Evolutionary conservation across 2,329 filamentous ascomycete species (phyloP).

Genomic region (Colletotrichum chlorophyti): DNA sequence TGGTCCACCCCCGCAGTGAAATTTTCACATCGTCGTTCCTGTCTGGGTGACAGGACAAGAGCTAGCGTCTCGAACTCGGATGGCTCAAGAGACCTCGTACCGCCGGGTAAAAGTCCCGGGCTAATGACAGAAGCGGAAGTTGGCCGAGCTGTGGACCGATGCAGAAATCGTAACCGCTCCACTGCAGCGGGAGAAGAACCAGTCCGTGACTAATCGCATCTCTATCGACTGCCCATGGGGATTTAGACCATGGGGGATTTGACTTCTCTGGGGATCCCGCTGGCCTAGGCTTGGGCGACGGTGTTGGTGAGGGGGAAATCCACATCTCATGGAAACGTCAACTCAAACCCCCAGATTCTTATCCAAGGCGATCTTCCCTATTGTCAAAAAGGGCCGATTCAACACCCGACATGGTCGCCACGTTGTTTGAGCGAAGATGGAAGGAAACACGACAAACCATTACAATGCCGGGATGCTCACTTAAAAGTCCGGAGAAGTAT

Average conservation of each 20-base stretch:
- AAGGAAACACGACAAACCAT: no score
- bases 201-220: conserved; percentile 5
- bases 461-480: conserved; percentile 1
- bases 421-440: conserved; percentile 1
- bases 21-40: no score
- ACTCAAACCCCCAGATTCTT: no score
- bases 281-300: conserved; percentile 3
- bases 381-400: no score
- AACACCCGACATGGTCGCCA: conserved; percentile 19
- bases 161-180: conserved; percentile 18
- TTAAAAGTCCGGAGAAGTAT: not conserved
- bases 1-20: conserved; percentile 18
- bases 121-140: conserved; percentile 21
- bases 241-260: conserved; percentile 14
- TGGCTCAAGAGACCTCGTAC: no score
- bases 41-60: no score
- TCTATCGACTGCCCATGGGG: conserved; percentile 13
- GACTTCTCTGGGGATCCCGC: conserved; percentile 24
- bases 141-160: conserved; percentile 23
- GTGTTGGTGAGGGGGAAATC: conserved; percentile 16
- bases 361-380: conserved; percentile 5
- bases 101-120: conserved; percentile 12
- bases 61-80: not conserved
- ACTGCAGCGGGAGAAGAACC: not conserved
- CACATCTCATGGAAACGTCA: not conserved